Evolutionary conservation across 1,284 basidiomycete genomes (phyloP).

Genomic region (Schizophyllum amplum): DNA sequence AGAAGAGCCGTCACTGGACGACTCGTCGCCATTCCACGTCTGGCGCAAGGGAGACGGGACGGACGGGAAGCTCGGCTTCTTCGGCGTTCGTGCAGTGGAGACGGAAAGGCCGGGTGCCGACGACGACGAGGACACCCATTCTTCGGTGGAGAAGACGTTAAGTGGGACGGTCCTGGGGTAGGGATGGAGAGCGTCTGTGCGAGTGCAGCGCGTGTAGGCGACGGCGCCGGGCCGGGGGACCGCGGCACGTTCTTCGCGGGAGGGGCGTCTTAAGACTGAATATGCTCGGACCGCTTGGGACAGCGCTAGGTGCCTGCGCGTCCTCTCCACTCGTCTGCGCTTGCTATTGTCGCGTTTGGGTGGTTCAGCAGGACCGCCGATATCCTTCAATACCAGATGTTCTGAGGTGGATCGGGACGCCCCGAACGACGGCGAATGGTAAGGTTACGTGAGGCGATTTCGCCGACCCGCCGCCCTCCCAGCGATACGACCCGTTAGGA

Average conservation of each 20-base stretch:
- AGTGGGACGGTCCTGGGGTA: not conserved
- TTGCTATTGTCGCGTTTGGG: constrained; percentile 18
- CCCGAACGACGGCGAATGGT: constrained; percentile 60
- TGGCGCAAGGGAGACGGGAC: constrained; percentile 12
- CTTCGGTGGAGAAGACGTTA: too few species aligned
- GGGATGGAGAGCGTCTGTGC: constrained; percentile 10
- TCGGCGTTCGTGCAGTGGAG: not conserved
- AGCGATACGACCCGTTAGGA: constrained; percentile 61
- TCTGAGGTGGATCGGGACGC: constrained; percentile 33
- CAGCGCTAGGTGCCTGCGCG: not conserved
- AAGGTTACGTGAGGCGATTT: constrained; percentile 45
- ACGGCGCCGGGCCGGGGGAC: constrained; percentile 15
- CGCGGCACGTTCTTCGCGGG: constrained; percentile 11
- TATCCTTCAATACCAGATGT: constrained; percentile 23
- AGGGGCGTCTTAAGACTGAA: constrained; percentile 15
- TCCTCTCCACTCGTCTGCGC: too few species aligned
- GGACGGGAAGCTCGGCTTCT: constrained; percentile 6
- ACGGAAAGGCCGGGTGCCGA: not conserved
- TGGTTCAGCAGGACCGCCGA: constrained; percentile 32
- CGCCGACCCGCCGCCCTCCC: constrained; percentile 63
- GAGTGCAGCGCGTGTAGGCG: constrained; percentile 14
- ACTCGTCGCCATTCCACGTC: constrained; percentile 6
- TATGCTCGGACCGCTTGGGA: constrained; percentile 10
- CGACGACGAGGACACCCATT: constrained; percentile 1
- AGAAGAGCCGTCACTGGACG: constrained; percentile 2